Conservation (phyloP, 31 red algal species). For the Asparagopsis taxiformis region DNA sequence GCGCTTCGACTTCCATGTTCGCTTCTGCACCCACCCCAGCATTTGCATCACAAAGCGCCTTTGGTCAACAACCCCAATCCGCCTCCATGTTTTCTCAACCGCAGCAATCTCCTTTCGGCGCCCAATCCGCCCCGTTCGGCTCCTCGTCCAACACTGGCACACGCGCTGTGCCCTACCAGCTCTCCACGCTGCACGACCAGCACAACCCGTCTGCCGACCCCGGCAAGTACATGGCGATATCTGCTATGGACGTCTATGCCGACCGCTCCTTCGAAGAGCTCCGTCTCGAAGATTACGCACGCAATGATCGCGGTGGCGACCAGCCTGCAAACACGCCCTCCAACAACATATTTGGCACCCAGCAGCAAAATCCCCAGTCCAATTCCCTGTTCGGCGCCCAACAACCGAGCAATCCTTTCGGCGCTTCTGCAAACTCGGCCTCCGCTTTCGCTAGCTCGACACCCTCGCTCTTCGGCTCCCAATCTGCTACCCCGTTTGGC, state of each 20-base stretch:
- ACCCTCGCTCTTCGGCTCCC: background rate
- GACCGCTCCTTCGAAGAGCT: constrained; percentile 64
- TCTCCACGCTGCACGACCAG: constrained; percentile 1
- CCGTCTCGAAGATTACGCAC: constrained; percentile 61
- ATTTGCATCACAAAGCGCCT: too few relatives aligned
- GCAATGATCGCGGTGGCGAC: constrained; percentile 53
- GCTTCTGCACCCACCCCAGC: background rate
- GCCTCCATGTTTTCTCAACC: background rate
- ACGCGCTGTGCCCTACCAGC: background rate
- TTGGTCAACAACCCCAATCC: too few relatives aligned
- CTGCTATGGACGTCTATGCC: constrained; percentile 42
- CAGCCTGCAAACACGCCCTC: constrained; percentile 1
- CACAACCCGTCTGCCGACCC: background rate
- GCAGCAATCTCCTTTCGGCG: background rate
- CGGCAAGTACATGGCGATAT: constrained; percentile 31
- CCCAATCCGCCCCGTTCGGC: background rate
- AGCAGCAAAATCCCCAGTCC: background rate
- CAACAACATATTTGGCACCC: background rate
- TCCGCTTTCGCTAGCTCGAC: constrained; percentile 11
- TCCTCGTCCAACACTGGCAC: background rate
- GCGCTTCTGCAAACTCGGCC: constrained; percentile 24
- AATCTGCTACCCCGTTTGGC: constrained; percentile 27
- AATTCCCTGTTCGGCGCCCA: constrained; percentile 10
- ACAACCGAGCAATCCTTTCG: background rate
- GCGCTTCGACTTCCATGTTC: constrained; percentile 2